A percentile compares a stretch with the other conserved stretches of the same genome.
These are phyloP conservation scores for Streptanthus diversifolius DNA, from an alignment of 345 rosid genomes.

Conservation along the genomic window DNA sequence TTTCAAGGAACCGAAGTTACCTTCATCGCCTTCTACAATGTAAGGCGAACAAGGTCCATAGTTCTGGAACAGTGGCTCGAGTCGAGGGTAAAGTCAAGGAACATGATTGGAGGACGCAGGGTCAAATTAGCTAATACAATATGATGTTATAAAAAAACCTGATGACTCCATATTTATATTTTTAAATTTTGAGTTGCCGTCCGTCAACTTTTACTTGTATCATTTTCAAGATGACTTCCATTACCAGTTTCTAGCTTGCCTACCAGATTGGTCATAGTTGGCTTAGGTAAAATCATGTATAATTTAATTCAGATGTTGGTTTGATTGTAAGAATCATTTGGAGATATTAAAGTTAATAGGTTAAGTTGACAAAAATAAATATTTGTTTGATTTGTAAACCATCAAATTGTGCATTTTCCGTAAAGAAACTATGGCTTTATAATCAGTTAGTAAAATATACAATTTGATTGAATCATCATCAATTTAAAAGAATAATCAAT, in stretches of 20 bases:
- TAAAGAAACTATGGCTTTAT: neutral
- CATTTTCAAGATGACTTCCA: neutral
- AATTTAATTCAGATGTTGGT: neutral
- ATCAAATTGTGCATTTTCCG: neutral
- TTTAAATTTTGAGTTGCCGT: neutral
- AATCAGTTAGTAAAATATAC: neutral
- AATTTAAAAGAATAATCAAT: neutral
- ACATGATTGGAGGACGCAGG: slow-evolving; percentile 48
- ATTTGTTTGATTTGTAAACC: neutral
- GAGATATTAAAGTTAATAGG: too few relatives aligned
- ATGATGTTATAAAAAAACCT: too few relatives aligned
- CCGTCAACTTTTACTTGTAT: neutral
- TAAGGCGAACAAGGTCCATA: slow-evolving; percentile 77
- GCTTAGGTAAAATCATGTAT: neutral
- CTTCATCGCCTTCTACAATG: slow-evolving; percentile 63
- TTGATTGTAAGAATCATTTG: too few relatives aligned
- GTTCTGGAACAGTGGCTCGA: slow-evolving; percentile 50
- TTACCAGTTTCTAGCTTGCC: neutral
- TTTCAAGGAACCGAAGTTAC: slow-evolving; percentile 51
- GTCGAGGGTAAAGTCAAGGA: slow-evolving; percentile 70
- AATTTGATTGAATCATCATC: neutral
- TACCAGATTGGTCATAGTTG: neutral
- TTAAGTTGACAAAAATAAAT: too few relatives aligned
- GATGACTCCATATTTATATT: too few relatives aligned
- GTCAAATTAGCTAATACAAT: too few relatives aligned